Base-by-base conservation (phyloP, 352 stramenopile genomes). In the Phytophthora multivora region DNA sequence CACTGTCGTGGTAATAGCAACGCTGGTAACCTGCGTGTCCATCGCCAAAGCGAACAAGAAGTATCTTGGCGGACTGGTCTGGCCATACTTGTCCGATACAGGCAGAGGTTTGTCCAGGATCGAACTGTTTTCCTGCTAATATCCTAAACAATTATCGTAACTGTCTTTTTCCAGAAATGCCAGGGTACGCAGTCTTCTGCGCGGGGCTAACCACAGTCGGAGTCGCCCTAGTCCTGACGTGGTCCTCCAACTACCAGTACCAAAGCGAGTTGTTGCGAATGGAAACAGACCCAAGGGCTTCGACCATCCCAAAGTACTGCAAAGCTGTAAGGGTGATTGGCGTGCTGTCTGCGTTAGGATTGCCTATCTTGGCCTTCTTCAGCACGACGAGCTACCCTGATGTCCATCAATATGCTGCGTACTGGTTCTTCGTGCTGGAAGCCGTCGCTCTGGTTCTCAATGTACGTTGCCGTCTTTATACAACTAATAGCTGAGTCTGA, bases 361-460 rank as follows among this genome's bases (percentile, higher is more conserved):
- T 86, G 19, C 74, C 70, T n/a, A 49, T 77, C 6, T 30, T 86
- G 36, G 51, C 64, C 8, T 83, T 86, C 60, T 89, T 84, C 60
- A 83, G 71, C 38, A 86, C 80, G 21, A 60, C 79, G 5, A 73
- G 63, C 25, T 83, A 85, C 47, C 73, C 77, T 19, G 61, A 63
- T 9, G 25, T 80, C n/a, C 81, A 90, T 61, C 74, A 86, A 46
- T 75, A 75, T 35, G 76, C 70, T 3, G 81, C 81, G 19, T 88
- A 89, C 51, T 87, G 65, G 59, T 90, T 90, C 65, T 89, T 90
- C 52, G 55, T 84, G 31, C 65, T 90, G 42, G 73, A 89, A 49
- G 80, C 81, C 4, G 23, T 84, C 40, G 77, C 77, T 3, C 31
- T 89, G 26, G 66, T 77, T 42, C 51, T 77, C 48, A 89, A 90